These are phyloP conservation scores for Tetrahymena elliotti DNA, from an alignment of 73 alveolate genomes.

Conservation along the genomic window DNA sequence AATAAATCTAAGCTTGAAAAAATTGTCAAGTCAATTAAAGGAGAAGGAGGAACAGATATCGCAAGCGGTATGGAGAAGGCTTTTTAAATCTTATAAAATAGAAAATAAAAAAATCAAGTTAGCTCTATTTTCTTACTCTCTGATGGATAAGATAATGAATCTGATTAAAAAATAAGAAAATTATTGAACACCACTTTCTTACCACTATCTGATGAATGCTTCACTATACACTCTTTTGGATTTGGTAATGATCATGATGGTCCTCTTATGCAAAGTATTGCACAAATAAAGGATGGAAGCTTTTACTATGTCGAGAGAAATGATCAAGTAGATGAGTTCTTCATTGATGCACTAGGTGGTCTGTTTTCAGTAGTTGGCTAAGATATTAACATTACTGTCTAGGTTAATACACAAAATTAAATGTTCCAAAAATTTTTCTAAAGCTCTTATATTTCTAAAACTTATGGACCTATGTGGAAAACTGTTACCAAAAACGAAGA, in stretches of 20 bases:
- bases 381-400: neutral
- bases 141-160: slow-evolving; percentile 63
- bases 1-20: slow-evolving; percentile 29
- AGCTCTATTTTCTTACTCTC: slow-evolving; percentile 58
- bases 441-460: neutral
- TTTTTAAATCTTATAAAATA: slow-evolving; percentile 38
- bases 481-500: neutral
- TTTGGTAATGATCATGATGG: slow-evolving; percentile 79
- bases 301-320: slow-evolving; percentile 51
- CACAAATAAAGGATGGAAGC: slow-evolving; percentile 64
- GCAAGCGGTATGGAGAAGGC: slow-evolving; percentile 55
- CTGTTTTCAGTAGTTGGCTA: slow-evolving; percentile 27
- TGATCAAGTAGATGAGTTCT: slow-evolving; percentile 19
- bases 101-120: slow-evolving; percentile 43
- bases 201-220: slow-evolving; percentile 11
- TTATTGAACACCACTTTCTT: neutral
- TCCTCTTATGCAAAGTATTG: slow-evolving; percentile 48
- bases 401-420: neutral
- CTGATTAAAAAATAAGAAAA: neutral
- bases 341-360: slow-evolving; percentile 44
- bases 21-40: slow-evolving; percentile 23
- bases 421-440: neutral
- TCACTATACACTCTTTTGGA: slow-evolving; percentile 73
- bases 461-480: slow-evolving; percentile 15
- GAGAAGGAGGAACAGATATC: slow-evolving; percentile 66